These are phyloP conservation scores for Aspergillus sp. DNA, from an alignment of 2,329 filamentous ascomycete genomes.

Conservation along the genomic window DNA sequence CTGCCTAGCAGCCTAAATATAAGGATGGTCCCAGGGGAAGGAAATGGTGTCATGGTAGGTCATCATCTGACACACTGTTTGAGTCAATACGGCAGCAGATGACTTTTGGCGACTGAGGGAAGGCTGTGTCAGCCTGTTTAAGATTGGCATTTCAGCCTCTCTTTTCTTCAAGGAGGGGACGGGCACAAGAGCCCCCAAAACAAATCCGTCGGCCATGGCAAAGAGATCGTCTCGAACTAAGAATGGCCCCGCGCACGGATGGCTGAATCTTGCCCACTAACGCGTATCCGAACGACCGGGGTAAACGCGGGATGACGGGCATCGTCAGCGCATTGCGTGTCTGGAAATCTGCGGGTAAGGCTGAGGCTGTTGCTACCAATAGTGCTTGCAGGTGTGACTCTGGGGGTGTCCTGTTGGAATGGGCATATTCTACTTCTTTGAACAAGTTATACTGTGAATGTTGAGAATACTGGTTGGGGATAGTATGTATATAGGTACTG, in stretches of 20 bases:
- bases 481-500: constrained; percentile 7
- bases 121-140: constrained; percentile 5
- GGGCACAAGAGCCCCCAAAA: background rate
- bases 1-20: background rate
- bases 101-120: constrained; percentile 6
- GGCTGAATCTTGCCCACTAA: background rate
- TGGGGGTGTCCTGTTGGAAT: background rate
- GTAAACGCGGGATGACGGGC: background rate
- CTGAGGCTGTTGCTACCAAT: constrained; percentile 3
- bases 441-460: background rate
- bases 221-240: constrained; percentile 10
- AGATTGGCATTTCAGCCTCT: constrained; percentile 12
- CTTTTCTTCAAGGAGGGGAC: background rate
- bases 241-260: constrained; percentile 2
- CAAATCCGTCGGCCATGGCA: constrained; percentile 1
- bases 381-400: background rate
- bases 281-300: background rate
- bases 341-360: background rate
- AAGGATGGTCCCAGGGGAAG: background rate
- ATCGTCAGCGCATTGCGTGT: background rate
- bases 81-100: constrained; percentile 14
- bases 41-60: background rate
- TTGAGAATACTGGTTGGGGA: background rate
- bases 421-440: background rate
- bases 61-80: constrained; percentile 17